Conservation (phyloP, 371 early-diverging fungal genomes). For the Choanephora cucurbitarum region DNA sequence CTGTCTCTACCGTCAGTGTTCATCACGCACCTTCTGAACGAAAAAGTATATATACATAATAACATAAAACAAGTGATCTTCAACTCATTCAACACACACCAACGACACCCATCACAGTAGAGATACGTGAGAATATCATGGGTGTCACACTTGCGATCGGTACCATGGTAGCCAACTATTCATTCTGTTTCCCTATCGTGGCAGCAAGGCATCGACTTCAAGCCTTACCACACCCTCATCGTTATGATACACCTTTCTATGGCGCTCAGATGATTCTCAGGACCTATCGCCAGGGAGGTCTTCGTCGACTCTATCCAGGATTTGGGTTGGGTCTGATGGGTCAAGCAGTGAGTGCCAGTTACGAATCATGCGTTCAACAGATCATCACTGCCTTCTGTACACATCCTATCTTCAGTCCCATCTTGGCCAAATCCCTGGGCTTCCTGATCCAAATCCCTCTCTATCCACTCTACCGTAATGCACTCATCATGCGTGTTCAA, state of each 20-base stretch:
- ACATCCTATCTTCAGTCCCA: conserved; percentile 23
- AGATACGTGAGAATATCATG: conserved; percentile 52
- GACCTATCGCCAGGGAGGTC: conserved; percentile 41
- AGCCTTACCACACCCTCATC: conserved; percentile 25
- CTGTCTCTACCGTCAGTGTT: conserved; percentile 35
- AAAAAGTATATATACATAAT: conserved; percentile 28
- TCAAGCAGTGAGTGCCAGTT: conserved; percentile 55
- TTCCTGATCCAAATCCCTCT: conserved; percentile 51
- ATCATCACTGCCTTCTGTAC: conserved; percentile 26
- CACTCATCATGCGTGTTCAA: conserved; percentile 58
- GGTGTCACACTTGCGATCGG: conserved; percentile 55
- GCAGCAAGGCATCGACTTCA: conserved; percentile 56
- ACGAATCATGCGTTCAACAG: conserved; percentile 51
- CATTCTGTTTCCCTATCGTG: conserved; percentile 59
- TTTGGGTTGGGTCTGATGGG: conserved; percentile 59
- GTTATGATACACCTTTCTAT: conserved; percentile 43
- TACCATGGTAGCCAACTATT: conserved; percentile 60
- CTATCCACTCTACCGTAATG: conserved; percentile 57
- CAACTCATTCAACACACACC: neutral
- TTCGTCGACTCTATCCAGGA: conserved; percentile 57
- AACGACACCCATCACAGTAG: no score
- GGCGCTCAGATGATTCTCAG: conserved; percentile 35
- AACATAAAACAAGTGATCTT: neutral
- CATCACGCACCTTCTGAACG: conserved; percentile 33
- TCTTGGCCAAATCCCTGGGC: conserved; percentile 14